A percentile compares a stretch with the other conserved stretches of the same genome.
These are phyloP conservation scores for Sugiyamaella novakii DNA, from an alignment of 1,139 yeast genomes.

Conservation along the genomic window DNA sequence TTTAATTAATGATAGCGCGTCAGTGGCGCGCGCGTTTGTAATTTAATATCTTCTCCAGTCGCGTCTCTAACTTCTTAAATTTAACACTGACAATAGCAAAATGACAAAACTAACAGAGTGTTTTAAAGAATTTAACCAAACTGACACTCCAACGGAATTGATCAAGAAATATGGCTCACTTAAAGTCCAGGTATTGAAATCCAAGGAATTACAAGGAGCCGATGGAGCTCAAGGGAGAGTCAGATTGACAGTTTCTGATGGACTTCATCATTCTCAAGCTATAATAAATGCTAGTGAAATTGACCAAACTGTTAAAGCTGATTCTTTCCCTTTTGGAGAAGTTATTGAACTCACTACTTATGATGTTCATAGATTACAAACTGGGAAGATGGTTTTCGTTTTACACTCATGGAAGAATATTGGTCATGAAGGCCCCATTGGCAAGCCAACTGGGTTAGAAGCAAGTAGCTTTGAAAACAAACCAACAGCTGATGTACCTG, in stretches of 20 bases:
- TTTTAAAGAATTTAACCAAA: conserved; percentile 3
- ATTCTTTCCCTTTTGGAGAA: conserved; percentile 14
- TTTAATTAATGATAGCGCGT: too few relatives aligned
- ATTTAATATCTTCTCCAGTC: not conserved
- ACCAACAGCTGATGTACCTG: too few relatives aligned
- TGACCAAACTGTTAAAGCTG: conserved; percentile 12
- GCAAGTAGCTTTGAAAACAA: not conserved
- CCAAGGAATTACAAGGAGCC: conserved; percentile 15
- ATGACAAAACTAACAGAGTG: conserved; percentile 7
- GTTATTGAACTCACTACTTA: conserved; percentile 22
- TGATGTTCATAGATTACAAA: conserved; percentile 20
- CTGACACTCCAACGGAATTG: not conserved
- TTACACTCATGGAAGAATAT: conserved; percentile 11
- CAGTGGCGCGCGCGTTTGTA: not conserved
- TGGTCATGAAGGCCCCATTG: conserved; percentile 16
- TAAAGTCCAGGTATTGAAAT: conserved; percentile 17
- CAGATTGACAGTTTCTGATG: conserved; percentile 29
- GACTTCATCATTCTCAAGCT: conserved; percentile 25
- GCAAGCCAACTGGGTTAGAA: conserved; percentile 13
- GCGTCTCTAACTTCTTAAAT: not conserved
- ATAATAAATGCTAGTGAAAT: conserved; percentile 16
- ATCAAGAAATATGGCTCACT: conserved; percentile 11
- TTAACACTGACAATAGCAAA: not conserved
- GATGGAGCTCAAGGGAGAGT: conserved; percentile 13
- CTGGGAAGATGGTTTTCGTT: conserved; percentile 10